A percentile compares a stretch with the other conserved stretches of the same genome.
Evolutionary conservation across 2,329 filamentous ascomycete genomes (phyloP).

Genomic region (Monilinia vaccinii-corymbosi): DNA sequence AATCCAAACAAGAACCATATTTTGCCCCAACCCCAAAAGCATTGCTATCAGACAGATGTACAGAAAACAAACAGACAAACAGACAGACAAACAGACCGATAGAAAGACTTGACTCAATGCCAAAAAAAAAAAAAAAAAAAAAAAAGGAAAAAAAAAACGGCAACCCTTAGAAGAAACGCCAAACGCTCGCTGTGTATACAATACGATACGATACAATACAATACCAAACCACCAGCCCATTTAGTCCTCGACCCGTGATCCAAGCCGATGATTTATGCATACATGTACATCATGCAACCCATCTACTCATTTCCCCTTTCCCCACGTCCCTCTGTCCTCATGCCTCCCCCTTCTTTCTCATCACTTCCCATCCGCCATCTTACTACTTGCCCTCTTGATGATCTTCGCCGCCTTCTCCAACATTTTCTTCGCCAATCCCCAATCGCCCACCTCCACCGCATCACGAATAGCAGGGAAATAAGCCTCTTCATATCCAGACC

Average conservation of each 20-base stretch:
- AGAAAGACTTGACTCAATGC: not conserved
- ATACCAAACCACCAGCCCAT: not conserved
- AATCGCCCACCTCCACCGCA: constrained; percentile 62
- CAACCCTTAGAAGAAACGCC: not conserved
- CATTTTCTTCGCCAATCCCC: constrained; percentile 56
- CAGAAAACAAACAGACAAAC: too few relatives aligned
- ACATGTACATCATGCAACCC: not conserved
- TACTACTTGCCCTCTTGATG: constrained; percentile 47
- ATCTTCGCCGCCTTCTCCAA: constrained; percentile 64
- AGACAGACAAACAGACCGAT: too few relatives aligned
- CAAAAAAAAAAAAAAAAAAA: not conserved
- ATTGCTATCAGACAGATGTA: not conserved
- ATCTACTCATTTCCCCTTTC: not conserved
- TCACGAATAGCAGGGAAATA: constrained; percentile 83
- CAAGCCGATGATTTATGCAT: not conserved
- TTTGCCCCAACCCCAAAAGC: not conserved
- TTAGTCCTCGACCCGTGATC: not conserved
- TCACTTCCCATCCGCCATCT: constrained; percentile 9
- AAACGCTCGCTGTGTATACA: not conserved
- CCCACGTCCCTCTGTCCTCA: not conserved
- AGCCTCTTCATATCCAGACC: constrained; percentile 59
- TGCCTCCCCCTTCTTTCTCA: too few relatives aligned
- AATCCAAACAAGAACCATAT: not conserved
- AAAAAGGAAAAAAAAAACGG: not conserved
- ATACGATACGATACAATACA: not conserved